Evolutionary conservation across 2,329 filamentous ascomycete genomes (phyloP).

Genomic region (Hypoxylon sp.): DNA sequence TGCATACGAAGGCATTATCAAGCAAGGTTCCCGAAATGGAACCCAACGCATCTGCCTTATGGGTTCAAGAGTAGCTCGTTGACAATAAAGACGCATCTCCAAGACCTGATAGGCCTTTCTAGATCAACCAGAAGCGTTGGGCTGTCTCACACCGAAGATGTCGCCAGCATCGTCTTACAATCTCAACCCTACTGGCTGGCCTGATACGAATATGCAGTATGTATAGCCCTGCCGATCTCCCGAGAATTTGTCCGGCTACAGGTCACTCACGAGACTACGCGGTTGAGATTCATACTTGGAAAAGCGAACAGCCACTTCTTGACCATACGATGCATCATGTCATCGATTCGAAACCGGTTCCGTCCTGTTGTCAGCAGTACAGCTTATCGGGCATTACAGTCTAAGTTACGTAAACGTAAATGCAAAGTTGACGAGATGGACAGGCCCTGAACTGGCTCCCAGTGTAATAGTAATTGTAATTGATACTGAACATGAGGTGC

Average conservation of each 20-base stretch:
- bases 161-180: conserved; percentile 24
- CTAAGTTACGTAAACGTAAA: neutral
- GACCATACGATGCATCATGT: conserved; percentile 12
- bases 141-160: conserved; percentile 11
- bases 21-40: conserved; percentile 14
- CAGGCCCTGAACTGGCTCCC: neutral
- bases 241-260: conserved; percentile 13
- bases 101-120: conserved; percentile 8
- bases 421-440: neutral
- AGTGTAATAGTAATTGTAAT: neutral
- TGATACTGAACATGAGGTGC: conserved; percentile 1
- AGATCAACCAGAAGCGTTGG: conserved; percentile 5
- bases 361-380: conserved; percentile 1
- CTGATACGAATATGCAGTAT: neutral
- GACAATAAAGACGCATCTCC: conserved; percentile 15
- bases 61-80: neutral
- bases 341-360: conserved; percentile 3
- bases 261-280: neutral
- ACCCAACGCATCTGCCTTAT: neutral
- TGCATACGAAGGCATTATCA: conserved; percentile 13
- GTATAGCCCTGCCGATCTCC: conserved; percentile 19
- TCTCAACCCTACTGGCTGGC: conserved; percentile 3
- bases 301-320: conserved; percentile 15
- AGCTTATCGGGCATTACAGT: neutral
- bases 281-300: conserved; percentile 22